These are phyloP conservation scores for Urostyla sp. DNA, from an alignment of 73 alveolate species.

Conservation along the genomic window DNA sequence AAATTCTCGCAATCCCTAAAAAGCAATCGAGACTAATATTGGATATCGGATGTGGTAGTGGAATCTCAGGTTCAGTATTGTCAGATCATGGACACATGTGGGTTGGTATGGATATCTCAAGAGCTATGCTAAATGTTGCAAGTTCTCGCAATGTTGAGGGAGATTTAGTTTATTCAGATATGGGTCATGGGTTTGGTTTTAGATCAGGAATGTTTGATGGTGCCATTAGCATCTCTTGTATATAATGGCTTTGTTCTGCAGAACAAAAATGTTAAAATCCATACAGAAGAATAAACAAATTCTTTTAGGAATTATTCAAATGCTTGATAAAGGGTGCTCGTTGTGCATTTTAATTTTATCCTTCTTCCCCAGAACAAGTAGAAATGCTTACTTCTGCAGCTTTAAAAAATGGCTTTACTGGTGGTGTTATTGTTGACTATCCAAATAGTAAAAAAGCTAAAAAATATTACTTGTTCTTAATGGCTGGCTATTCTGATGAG, in stretches of 20 bases:
- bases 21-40: slow-evolving; percentile 84
- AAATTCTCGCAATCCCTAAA: slow-evolving; percentile 91
- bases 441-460: slow-evolving; percentile 95
- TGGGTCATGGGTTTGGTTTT: slow-evolving; percentile 96
- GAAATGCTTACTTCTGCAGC: slow-evolving; percentile 95
- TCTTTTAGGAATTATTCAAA: slow-evolving; percentile 90
- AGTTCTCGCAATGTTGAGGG: slow-evolving; percentile 91
- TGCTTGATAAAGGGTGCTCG: slow-evolving; percentile 92
- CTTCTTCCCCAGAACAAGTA: slow-evolving; percentile 94
- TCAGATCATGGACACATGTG: slow-evolving; percentile 93
- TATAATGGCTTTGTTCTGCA: slow-evolving; percentile 97
- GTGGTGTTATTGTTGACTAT: slow-evolving; percentile 96
- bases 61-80: slow-evolving; percentile 90
- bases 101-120: slow-evolving; percentile 97
- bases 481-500: slow-evolving; percentile 91
- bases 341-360: slow-evolving; percentile 97
- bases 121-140: slow-evolving; percentile 94
- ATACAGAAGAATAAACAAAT: slow-evolving; percentile 82
- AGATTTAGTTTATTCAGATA: slow-evolving; percentile 86
- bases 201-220: slow-evolving; percentile 97
- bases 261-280: slow-evolving; percentile 95
- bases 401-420: slow-evolving; percentile 94
- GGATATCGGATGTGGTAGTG: slow-evolving; percentile 98
- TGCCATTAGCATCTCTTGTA: slow-evolving; percentile 95
- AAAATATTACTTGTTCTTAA: slow-evolving; percentile 91